A percentile compares a stretch with the other conserved stretches of the same genome.
phyloP scores from a whole-genome alignment of 371 early-diverging fungal species.

The Syncephalastrum sp. region DNA sequence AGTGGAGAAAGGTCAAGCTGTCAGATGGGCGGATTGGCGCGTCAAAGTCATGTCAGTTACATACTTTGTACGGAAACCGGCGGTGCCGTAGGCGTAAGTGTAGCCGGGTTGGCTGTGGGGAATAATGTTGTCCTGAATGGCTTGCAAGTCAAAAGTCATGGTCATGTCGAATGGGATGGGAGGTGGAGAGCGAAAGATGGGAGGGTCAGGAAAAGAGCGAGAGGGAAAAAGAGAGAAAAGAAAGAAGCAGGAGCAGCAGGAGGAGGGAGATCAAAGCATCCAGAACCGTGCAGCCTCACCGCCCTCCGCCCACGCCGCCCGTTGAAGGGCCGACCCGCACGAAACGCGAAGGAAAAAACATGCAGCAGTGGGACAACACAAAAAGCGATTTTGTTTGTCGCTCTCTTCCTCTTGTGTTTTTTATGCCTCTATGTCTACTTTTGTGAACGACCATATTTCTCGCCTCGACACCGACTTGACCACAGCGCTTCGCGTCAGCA shows the following conservation, averaged over 20 bases:
- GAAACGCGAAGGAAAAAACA: too few relatives aligned
- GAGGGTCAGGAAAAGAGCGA: conserved; percentile 4
- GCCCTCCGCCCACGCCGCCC: too few relatives aligned
- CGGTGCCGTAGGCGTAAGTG: conserved; percentile 91
- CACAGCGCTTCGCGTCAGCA: conserved; percentile 11
- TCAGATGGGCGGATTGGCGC: conserved; percentile 1
- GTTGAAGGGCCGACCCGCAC: too few relatives aligned
- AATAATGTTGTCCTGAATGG: conserved; percentile 36
- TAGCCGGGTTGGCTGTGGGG: conserved; percentile 29
- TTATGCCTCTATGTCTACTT: conserved; percentile 10
- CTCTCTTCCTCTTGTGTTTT: too few relatives aligned
- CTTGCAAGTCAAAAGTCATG: conserved; percentile 27
- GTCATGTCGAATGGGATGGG: conserved; percentile 13
- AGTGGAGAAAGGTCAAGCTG: background rate
- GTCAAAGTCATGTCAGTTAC: conserved; percentile 38
- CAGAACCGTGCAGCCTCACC: too few relatives aligned
- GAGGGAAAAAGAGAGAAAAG: background rate
- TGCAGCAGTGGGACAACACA: too few relatives aligned
- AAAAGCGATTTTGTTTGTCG: too few relatives aligned
- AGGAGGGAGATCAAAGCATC: too few relatives aligned
- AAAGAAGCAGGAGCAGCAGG: too few relatives aligned
- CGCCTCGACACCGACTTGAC: conserved; percentile 14
- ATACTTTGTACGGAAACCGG: conserved; percentile 94
- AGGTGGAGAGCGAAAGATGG: conserved; percentile 5
- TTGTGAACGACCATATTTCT: conserved; percentile 23